Percentiles rank a stretch among this genome's conserved stretches.
phyloP scores from a whole-genome alignment of 140 eudicot genomes.

The Stevia rebaudiana region DNA sequence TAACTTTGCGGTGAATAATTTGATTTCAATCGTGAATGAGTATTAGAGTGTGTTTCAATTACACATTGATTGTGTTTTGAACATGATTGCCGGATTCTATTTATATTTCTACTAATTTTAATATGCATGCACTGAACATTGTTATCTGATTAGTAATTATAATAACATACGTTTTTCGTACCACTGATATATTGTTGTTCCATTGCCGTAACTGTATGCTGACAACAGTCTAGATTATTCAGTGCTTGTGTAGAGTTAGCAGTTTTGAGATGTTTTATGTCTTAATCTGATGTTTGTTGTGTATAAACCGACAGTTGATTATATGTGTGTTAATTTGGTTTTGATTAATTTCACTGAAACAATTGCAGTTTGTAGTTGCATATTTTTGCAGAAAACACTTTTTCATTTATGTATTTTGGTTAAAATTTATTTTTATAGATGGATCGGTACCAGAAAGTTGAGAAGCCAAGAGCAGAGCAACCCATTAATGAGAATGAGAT shows the following conservation, averaged over 20 bases:
- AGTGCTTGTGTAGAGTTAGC: background rate
- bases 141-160: background rate
- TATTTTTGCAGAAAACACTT: background rate
- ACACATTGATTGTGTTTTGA: background rate
- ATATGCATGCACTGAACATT: slow-evolving; percentile 4
- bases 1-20: slow-evolving; percentile 4
- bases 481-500: slow-evolving; percentile 94
- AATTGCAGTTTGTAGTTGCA: background rate
- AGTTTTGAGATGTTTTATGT: background rate
- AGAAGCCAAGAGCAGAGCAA: slow-evolving; percentile 86
- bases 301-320: background rate
- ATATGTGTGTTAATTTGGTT: background rate
- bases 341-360: background rate
- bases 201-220: background rate
- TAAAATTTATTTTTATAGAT: slow-evolving; percentile 27
- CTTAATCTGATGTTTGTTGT: background rate
- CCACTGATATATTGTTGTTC: background rate
- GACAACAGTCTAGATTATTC: background rate
- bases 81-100: background rate
- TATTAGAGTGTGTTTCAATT: background rate
- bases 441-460: slow-evolving; percentile 99
- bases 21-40: background rate
- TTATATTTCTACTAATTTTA: background rate
- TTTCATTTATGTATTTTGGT: background rate
- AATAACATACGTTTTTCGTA: too few relatives aligned